A percentile compares a stretch with the other conserved stretches of the same genome.
Conservation (phyloP, 2,329 filamentous ascomycete species). For the Bipolaris cookei region DNA sequence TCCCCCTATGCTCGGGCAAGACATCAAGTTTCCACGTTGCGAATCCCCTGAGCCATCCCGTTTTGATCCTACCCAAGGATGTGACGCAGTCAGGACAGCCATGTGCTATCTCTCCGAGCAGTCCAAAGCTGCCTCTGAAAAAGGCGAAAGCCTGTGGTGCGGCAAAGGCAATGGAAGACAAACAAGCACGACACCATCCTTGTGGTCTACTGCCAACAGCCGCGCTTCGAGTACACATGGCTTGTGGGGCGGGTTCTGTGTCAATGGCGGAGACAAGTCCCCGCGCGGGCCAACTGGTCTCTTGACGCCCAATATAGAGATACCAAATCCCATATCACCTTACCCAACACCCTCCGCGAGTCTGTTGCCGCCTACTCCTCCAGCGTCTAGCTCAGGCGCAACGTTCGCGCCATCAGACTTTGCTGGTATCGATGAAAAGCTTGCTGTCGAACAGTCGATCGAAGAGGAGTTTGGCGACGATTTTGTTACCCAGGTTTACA, state of each 20-base stretch:
- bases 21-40: slow-evolving; percentile 81
- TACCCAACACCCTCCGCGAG: slow-evolving; percentile 45
- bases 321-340: slow-evolving; percentile 52
- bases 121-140: slow-evolving; percentile 51
- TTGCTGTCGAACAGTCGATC: slow-evolving; percentile 56
- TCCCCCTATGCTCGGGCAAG: slow-evolving; percentile 86
- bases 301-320: slow-evolving; percentile 55
- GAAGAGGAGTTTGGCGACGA: slow-evolving; percentile 76
- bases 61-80: slow-evolving; percentile 76
- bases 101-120: slow-evolving; percentile 60
- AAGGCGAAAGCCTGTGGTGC: slow-evolving; percentile 66
- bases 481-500: slow-evolving; percentile 95
- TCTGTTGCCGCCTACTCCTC: slow-evolving; percentile 47
- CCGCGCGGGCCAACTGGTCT: slow-evolving; percentile 56
- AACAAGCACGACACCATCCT: slow-evolving; percentile 40
- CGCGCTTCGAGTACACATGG: slow-evolving; percentile 65
- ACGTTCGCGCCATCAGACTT: slow-evolving; percentile 42
- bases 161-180: slow-evolving; percentile 48
- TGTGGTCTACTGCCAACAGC: slow-evolving; percentile 47
- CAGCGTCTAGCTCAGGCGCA: slow-evolving; percentile 35
- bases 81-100: slow-evolving; percentile 56
- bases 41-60: slow-evolving; percentile 83
- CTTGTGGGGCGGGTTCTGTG: slow-evolving; percentile 79
- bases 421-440: slow-evolving; percentile 51
- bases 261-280: slow-evolving; percentile 49